These are phyloP conservation scores for Penicillium sp. DNA, from an alignment of 2,329 filamentous ascomycete genomes.

Conservation along the genomic window DNA sequence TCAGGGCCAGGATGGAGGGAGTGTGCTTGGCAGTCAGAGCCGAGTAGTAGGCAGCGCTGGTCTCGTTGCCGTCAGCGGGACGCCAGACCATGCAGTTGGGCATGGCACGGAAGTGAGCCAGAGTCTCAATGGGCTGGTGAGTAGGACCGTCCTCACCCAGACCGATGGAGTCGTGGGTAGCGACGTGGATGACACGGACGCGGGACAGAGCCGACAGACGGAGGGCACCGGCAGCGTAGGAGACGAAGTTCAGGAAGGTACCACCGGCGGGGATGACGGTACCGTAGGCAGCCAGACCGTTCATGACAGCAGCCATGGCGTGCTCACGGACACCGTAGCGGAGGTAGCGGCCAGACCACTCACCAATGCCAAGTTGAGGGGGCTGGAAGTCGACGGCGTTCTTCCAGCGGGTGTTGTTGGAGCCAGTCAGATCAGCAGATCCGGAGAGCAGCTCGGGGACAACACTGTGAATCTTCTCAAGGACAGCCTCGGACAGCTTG, in stretches of 20 bases:
- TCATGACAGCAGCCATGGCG: conserved; percentile 54
- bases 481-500: conserved; percentile 93
- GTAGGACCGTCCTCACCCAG: conserved; percentile 98
- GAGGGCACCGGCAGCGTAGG: conserved; percentile 92
- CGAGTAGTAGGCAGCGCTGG: conserved; percentile 94
- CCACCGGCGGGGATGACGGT: conserved; percentile 90
- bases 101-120: conserved; percentile 96
- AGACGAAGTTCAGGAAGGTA: conserved; percentile 99
- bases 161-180: conserved; percentile 98
- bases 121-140: conserved; percentile 98
- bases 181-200: conserved; percentile 89
- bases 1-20: conserved; percentile 89
- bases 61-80: conserved; percentile 97
- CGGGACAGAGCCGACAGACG: conserved; percentile 91
- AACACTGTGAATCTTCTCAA: conserved; percentile 78
- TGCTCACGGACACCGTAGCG: conserved; percentile 55
- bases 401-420: conserved; percentile 99
- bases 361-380: conserved; percentile 77
- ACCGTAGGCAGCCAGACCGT: conserved; percentile 90
- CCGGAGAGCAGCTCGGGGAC: conserved; percentile 92
- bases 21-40: conserved; percentile 86
- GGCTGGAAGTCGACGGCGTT: conserved; percentile 96
- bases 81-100: conserved; percentile 99
- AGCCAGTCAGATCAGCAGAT: conserved; percentile 95
- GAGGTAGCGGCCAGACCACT: conserved; percentile 84